Conservation (phyloP, 2,329 filamentous ascomycete species). For the Cytospora chrysosperma region DNA sequence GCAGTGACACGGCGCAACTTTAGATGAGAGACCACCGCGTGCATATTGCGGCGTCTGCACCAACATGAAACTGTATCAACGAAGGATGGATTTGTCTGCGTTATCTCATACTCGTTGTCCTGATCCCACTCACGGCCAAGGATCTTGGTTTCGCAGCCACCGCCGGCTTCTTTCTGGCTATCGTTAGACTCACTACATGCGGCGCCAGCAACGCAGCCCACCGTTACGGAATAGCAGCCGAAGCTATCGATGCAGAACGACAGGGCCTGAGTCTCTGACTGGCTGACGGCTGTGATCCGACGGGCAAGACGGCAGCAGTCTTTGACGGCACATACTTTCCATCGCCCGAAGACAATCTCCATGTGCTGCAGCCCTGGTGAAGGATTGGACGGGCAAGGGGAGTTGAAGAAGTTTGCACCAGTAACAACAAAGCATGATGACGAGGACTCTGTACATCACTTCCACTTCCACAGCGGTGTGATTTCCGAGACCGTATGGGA, state of each 20-base stretch:
- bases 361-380: not conserved
- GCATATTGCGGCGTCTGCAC: too few species aligned
- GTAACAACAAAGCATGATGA: not conserved
- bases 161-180: too few species aligned
- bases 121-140: too few species aligned
- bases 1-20: not conserved
- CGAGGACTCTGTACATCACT: slow-evolving; percentile 10
- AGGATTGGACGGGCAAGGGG: not conserved
- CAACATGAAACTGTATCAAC: not conserved
- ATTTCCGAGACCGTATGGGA: not conserved
- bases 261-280: not conserved
- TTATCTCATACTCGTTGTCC: not conserved
- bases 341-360: not conserved
- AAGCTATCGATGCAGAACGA: slow-evolving; percentile 5
- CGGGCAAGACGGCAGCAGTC: slow-evolving; percentile 5
- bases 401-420: slow-evolving; percentile 11
- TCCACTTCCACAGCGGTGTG: slow-evolving; percentile 12
- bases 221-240: slow-evolving; percentile 21
- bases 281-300: slow-evolving; percentile 3
- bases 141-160: too few species aligned
- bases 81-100: not conserved
- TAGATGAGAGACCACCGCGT: too few species aligned
- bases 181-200: not conserved
- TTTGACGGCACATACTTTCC: not conserved
- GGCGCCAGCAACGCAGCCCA: slow-evolving; percentile 5